Base-by-base conservation (phyloP, 1,284 basidiomycete genomes). In the Trametes versicolor region DNA sequence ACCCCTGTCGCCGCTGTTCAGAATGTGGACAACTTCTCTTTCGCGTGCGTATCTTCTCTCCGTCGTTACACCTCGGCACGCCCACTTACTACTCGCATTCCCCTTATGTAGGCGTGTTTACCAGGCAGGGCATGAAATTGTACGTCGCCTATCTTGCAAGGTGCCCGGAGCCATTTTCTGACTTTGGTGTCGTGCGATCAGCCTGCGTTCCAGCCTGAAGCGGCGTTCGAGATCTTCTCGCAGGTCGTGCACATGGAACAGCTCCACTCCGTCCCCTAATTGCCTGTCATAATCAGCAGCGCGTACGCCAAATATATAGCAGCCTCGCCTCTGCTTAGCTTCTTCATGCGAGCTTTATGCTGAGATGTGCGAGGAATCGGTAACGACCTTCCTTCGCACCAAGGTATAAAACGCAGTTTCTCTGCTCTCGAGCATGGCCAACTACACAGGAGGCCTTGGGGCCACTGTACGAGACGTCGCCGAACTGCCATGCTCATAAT, bases 11-110 rank as follows among this genome's bases (percentile, higher is more conserved):
- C 85, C 0, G 83, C 86, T 0, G 80, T 89, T 23, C 83, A 87
- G 73, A 88, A 89, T 54, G 83, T 90, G n/a, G 85, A 84, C 63
- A 87, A 87, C 66, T 89, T 89, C 70, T 80, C 84, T 0, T 90
- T 69, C 41, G 68, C 68, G 68, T 69, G 37, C 69, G 61, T 74
- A 17, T 25, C 27, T 17, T 29, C 7, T 13, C 25, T 29, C 13
- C 25, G 27, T 4, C 50, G n/a, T 34, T 10, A 19, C 36, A 19
- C 27, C 9, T 29, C 17, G 1, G 12, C 12, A 34, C 21, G 4
- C 27, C 12, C 13, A 21, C 15, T 21, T 32, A 45, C 47, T 41
- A 12, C 47, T n/a, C 17, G 34, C 13, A 19, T 39, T 17, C 13
- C 34, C 10, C 17, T 34, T 9, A 15, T 58, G 48, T 52, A 87